Conservation (phyloP, 1,284 basidiomycete species). For the Rhodotorula sp. region DNA sequence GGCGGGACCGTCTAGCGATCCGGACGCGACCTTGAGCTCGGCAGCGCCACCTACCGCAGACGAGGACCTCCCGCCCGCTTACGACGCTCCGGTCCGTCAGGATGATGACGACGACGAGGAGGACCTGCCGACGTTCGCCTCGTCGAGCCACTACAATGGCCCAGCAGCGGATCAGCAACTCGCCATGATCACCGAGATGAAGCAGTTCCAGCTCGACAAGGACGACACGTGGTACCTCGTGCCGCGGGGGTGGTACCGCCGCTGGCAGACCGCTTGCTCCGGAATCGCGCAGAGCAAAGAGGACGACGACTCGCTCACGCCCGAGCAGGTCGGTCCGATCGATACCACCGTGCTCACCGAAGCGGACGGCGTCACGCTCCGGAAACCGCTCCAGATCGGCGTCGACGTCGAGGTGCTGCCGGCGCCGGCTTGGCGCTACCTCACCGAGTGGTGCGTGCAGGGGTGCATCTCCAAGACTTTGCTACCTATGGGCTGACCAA, state of each 20-base stretch:
- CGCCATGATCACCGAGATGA: slow-evolving; percentile 56
- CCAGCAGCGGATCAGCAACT: slow-evolving; percentile 53
- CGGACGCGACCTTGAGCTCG: neutral
- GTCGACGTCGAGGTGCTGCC: slow-evolving; percentile 78
- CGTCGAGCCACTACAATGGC: slow-evolving; percentile 6
- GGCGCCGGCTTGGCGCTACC: slow-evolving; percentile 66
- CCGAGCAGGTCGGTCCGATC: slow-evolving; percentile 64
- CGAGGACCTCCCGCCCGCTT: slow-evolving; percentile 7
- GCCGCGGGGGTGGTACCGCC: slow-evolving; percentile 66
- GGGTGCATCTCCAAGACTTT: slow-evolving; percentile 23
- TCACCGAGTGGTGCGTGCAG: slow-evolving; percentile 63
- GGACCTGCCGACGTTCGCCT: slow-evolving; percentile 1
- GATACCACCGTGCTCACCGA: slow-evolving; percentile 68
- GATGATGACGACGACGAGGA: slow-evolving; percentile 7
- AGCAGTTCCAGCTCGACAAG: slow-evolving; percentile 45
- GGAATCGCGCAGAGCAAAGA: slow-evolving; percentile 65
- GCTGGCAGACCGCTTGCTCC: slow-evolving; percentile 69
- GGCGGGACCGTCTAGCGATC: neutral
- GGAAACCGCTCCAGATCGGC: slow-evolving; percentile 59
- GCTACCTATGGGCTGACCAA: neutral
- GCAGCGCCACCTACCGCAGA: neutral
- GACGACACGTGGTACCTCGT: slow-evolving; percentile 79
- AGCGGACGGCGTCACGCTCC: slow-evolving; percentile 41
- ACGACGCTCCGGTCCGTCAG: neutral
- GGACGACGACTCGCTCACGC: slow-evolving; percentile 54